Base-by-base conservation (phyloP, 2,329 filamentous ascomycete species). In the Whalleya microplaca region DNA sequence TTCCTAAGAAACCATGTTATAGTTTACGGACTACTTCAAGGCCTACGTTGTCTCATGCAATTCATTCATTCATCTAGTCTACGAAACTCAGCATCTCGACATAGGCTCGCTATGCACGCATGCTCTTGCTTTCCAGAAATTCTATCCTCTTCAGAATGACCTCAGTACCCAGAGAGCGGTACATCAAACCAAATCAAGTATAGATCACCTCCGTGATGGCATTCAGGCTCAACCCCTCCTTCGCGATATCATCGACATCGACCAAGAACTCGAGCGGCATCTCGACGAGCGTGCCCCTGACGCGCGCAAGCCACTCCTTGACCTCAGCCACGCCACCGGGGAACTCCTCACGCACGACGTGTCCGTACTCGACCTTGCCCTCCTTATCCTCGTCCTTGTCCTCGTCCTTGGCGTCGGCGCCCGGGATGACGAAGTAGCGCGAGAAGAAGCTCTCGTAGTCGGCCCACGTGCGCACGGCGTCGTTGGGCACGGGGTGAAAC, bases 221-320 rank as follows among this genome's bases (percentile, higher is more conserved):
- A 75, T 93, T 92, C 62, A 92, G 75, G 20, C 83, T 81, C 67
- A 96, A 66, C 0, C 92, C 92, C 65, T 92, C 85, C 80, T 92
- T 88, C 3, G 93, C 94, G 72, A 97, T 87, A 72, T 97, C 92
- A 67, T 91, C 84, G 8, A 85, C 83, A 32, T 92, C 89, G 66
- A 89, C 88, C 72, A 96, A 77, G 78, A 97, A 97, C 63, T 91
- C 80, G 65, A 97, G 78, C 23, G 92, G 92, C 93, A 97, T 97
- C 79, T 96, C 91, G 7, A 97, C 89, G 45, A 92, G 74, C 8
- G 83, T 90, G 2, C 90, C 90, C 58, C 85, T 82, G 41, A 93
- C 79, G 51, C 84, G 80, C 53, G 80, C 79, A 52, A 93, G 76
- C 75, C 86, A 82, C 48, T 88, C 84, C 76, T 91, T 92, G 56